Percentiles rank a stretch among this genome's conserved stretches.
These are phyloP conservation scores for Collybia sp. DNA, from an alignment of 768 basidiomycete species.

Conservation along the genomic window DNA sequence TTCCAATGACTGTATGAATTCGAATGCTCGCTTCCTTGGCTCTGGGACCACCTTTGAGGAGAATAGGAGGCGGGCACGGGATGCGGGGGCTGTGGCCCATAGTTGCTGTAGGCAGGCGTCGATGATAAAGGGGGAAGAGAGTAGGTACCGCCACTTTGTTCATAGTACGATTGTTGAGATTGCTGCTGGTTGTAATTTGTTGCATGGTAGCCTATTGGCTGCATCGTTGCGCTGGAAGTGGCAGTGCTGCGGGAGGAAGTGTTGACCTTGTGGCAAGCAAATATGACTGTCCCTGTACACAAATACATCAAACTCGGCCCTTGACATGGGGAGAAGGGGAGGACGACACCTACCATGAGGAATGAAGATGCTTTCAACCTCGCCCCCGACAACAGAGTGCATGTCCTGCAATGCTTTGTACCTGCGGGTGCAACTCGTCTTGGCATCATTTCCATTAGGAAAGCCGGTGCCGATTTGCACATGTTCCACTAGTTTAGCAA, in stretches of 20 bases:
- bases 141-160: slow-evolving; percentile 27
- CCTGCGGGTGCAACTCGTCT: slow-evolving; percentile 82
- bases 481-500: slow-evolving; percentile 60
- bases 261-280: slow-evolving; percentile 68
- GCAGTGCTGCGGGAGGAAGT: slow-evolving; percentile 34
- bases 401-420: slow-evolving; percentile 71
- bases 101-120: slow-evolving; percentile 24
- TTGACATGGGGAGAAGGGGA: slow-evolving; percentile 13
- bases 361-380: slow-evolving; percentile 86
- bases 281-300: slow-evolving; percentile 57
- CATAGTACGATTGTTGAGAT: slow-evolving; percentile 36
- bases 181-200: slow-evolving; percentile 27
- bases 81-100: slow-evolving; percentile 27
- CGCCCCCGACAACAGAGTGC: slow-evolving; percentile 48
- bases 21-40: slow-evolving; percentile 23
- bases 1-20: slow-evolving; percentile 22
- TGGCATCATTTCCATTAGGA: slow-evolving; percentile 59
- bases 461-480: slow-evolving; percentile 54
- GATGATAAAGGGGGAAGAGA: slow-evolving; percentile 35
- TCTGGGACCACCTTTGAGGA: slow-evolving; percentile 37
- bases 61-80: slow-evolving; percentile 29
- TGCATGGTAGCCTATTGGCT: slow-evolving; percentile 39
- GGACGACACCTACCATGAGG: slow-evolving; percentile 66
- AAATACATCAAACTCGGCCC: slow-evolving; percentile 10
- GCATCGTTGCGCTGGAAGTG: slow-evolving; percentile 36